These are phyloP conservation scores for Leccinellum rugosiceps DNA, from an alignment of 768 basidiomycete species.

Conservation along the genomic window DNA sequence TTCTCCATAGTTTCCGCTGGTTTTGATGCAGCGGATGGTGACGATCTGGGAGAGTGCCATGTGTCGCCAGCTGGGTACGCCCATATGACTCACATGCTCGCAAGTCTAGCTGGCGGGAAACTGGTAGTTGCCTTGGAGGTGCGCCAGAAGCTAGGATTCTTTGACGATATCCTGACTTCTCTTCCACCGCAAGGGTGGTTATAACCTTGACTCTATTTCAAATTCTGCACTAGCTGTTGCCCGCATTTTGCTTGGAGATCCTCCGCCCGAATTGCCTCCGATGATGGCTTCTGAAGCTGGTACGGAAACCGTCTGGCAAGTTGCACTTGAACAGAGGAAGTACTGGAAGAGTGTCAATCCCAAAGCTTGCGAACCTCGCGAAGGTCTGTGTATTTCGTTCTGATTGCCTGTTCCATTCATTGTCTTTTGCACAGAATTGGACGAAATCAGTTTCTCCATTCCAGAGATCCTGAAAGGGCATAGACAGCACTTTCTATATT, in stretches of 20 bases:
- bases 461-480: constrained; percentile 88
- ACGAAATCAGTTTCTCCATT: constrained; percentile 61
- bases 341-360: constrained; percentile 89
- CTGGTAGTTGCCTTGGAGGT: constrained; percentile 95
- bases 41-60: constrained; percentile 85
- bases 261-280: constrained; percentile 71
- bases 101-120: constrained; percentile 81
- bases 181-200: constrained; percentile 70
- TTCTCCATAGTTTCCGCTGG: constrained; percentile 82
- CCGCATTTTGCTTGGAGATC: constrained; percentile 82
- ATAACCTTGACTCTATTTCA: constrained; percentile 88
- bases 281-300: constrained; percentile 76
- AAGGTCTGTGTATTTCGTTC: constrained; percentile 47
- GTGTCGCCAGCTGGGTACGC: constrained; percentile 93
- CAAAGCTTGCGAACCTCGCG: constrained; percentile 76
- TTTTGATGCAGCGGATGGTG: constrained; percentile 94
- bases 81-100: constrained; percentile 98
- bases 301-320: constrained; percentile 87
- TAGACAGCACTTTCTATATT: constrained; percentile 78
- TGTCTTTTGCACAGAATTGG: constrained; percentile 44
- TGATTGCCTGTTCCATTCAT: not conserved
- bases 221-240: constrained; percentile 85
- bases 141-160: constrained; percentile 8
- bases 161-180: constrained; percentile 1
- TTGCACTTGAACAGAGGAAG: constrained; percentile 82